Evolutionary conservation across 1,139 yeast species (phyloP), one percentile per base, ranked within the genome.

Genomic region (Debaryomycetaceae sp.): DNA sequence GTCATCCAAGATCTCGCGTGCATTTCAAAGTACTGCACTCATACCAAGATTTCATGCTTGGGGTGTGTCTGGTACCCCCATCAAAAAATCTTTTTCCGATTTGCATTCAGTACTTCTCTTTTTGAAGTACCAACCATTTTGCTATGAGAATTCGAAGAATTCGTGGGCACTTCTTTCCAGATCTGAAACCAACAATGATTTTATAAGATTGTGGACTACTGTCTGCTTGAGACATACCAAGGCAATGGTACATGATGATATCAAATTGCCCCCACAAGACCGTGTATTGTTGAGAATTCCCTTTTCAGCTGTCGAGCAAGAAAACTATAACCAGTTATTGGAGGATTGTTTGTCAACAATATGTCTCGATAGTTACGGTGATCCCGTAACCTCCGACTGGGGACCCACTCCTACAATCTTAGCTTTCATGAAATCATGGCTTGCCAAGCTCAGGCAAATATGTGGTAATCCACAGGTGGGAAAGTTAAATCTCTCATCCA

Each of bases 1-100:
- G 3, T 81, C 88, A 6, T 79, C 83, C 5, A 83, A 85, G 20
- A 74, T 81, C 2, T 80, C 93, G 1, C 77, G 87, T 42, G 89
- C 95, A 1, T 89, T 95, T 24, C 82, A 80, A 50, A 87, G 89
- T 46, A 90, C 97, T 0, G 72, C 87, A 3, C 68, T 87, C 36
- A 80, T 93, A 23, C 95, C 96, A 4, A 70, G 97, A 43, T 78
- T 81, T 43, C 97, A 93, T 65, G 82, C 96, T 0, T 93, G 98
- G 98, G 97, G 96, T 6, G 97, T 90, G 0, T 87, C 96, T 0
- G 99, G 99, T 6, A 93, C 99, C 0, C 96, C 98, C 0, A 85
- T 90, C 8, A 80, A 82, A 50, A 80, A 79, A 51, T 72, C 78
- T 39, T 65, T 87, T 46, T 67, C 70, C 40, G 97, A 91, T 62